Evolutionary conservation across 495 filamentous ascomycete genomes (phyloP).

Genomic region (Neurospora tetraspora): DNA sequence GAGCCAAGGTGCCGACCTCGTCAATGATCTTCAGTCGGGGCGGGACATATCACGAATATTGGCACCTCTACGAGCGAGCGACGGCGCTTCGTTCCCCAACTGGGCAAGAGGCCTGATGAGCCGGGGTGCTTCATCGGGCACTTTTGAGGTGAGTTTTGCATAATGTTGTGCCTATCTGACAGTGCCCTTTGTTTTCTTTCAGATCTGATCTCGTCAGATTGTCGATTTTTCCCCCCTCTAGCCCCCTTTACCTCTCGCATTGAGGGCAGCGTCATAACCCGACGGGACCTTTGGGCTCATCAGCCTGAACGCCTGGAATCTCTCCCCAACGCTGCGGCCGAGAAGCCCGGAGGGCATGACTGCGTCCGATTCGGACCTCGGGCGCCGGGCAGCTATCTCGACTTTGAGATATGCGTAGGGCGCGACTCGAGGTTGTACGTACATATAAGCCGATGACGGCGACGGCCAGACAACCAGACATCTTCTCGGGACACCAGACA

Average conservation of each 20-base stretch:
- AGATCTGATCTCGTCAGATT: background rate
- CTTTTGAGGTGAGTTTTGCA: background rate
- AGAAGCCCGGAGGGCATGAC: background rate
- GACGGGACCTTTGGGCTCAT: background rate
- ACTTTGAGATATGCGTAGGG: background rate
- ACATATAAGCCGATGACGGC: background rate
- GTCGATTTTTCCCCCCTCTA: background rate
- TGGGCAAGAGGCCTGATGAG: background rate
- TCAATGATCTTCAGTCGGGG: background rate
- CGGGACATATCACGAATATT: background rate
- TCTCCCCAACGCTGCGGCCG: background rate
- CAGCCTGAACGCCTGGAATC: background rate
- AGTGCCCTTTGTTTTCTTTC: background rate
- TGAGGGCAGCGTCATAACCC: background rate
- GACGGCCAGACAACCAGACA: background rate
- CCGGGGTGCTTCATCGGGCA: background rate
- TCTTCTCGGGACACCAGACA: too few relatives aligned
- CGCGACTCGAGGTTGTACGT: background rate
- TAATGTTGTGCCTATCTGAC: background rate
- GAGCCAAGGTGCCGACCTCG: background rate
- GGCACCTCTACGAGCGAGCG: background rate
- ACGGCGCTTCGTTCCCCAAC: background rate
- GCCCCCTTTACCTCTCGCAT: background rate
- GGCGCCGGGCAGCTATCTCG: background rate
- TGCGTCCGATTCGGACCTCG: background rate